phyloP scores from a whole-genome alignment of 371 early-diverging fungal species.

The Mortierella sp. region DNA sequence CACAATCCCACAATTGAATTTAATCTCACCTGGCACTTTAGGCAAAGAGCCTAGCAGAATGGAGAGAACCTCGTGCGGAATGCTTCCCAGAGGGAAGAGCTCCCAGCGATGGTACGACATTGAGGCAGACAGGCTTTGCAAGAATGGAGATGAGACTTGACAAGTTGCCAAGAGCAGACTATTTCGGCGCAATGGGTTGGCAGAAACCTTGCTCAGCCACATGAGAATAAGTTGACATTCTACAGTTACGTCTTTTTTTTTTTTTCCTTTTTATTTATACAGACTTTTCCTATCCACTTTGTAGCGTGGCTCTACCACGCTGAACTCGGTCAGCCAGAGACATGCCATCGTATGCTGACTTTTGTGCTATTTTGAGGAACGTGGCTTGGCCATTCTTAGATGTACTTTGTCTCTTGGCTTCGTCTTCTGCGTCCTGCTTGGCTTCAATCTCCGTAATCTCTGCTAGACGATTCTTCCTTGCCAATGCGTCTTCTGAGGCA shows the following conservation, averaged over 20 bases:
- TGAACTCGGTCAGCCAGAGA: conserved; percentile 49
- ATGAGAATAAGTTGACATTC: not conserved
- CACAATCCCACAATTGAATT: not conserved
- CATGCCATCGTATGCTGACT: conserved; percentile 35
- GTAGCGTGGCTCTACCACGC: conserved; percentile 44
- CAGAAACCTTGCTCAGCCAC: not conserved
- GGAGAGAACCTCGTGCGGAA: conserved; percentile 52
- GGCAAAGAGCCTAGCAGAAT: conserved; percentile 50
- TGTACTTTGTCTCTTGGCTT: conserved; percentile 22
- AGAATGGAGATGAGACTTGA: not conserved
- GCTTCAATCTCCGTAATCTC: conserved; percentile 43
- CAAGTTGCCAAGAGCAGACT: not conserved
- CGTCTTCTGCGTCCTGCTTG: conserved; percentile 47
- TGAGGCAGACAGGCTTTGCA: not conserved
- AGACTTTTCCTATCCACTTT: not conserved
- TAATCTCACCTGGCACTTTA: conserved; percentile 50
- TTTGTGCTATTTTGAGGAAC: conserved; percentile 36
- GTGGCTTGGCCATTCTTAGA: conserved; percentile 41
- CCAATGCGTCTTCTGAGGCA: conserved; percentile 28
- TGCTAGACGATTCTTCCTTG: conserved; percentile 28
- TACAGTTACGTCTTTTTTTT: too few species aligned
- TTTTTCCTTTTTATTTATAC: too few species aligned
- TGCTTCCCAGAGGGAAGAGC: conserved; percentile 34
- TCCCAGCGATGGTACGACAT: conserved; percentile 55
- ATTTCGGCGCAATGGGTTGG: not conserved